These are phyloP conservation scores for Rhodotorula sp. DNA, from an alignment of 1,284 basidiomycete species.

Conservation along the genomic window DNA sequence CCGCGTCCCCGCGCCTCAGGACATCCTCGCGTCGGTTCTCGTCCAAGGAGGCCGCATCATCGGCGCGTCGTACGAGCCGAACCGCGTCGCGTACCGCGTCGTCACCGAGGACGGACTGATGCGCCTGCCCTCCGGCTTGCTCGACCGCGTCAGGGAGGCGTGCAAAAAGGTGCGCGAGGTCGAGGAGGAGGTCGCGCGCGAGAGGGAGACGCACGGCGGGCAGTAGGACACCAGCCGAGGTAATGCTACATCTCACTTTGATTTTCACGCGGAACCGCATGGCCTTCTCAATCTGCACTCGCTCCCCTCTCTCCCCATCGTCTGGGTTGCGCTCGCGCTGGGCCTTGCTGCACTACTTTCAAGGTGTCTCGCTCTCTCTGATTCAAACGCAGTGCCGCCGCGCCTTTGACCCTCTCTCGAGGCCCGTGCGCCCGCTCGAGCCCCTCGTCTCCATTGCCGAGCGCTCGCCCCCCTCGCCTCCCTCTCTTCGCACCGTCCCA, in stretches of 20 bases:
- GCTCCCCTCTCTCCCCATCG: not conserved
- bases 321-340: not conserved
- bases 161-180: slow-evolving; percentile 50
- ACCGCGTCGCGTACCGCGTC: slow-evolving; percentile 30
- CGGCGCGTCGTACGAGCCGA: slow-evolving; percentile 23
- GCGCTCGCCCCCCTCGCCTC: not conserved
- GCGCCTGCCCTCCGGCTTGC: slow-evolving; percentile 12
- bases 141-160: slow-evolving; percentile 36
- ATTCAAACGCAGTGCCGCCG: too few relatives aligned
- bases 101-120: slow-evolving; percentile 37
- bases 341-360: too few relatives aligned
- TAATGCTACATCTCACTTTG: not conserved
- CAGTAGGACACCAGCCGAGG: not conserved
- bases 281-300: too few relatives aligned
- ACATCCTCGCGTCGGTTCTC: slow-evolving; percentile 41
- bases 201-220: not conserved
- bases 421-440: not conserved
- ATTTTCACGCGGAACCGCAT: too few relatives aligned
- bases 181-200: slow-evolving; percentile 43
- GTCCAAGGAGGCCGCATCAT: slow-evolving; percentile 23
- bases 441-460: not conserved
- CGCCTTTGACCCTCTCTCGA: too few relatives aligned
- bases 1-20: slow-evolving; percentile 38
- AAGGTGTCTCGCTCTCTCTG: too few relatives aligned
- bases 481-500: not conserved